phyloP scores from a whole-genome alignment of 1,139 yeast species.

The Hemisphaericaspora subhashii region DNA sequence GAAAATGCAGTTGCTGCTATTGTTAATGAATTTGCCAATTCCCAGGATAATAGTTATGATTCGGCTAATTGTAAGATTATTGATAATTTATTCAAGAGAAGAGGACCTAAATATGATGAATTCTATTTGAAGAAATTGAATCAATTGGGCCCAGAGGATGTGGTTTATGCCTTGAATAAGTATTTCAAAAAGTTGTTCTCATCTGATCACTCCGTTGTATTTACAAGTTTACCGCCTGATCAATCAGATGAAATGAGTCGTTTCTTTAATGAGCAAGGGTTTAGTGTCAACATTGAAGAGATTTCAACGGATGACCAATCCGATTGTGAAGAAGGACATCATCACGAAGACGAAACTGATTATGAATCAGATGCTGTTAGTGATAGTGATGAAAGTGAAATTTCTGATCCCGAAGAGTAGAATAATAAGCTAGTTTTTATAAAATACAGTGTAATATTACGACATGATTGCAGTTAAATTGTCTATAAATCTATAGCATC shows the following conservation, averaged over 20 bases:
- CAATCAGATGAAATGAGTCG: constrained; percentile 49
- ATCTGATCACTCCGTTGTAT: constrained; percentile 54
- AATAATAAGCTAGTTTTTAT: no score
- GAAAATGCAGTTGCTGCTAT: constrained; percentile 76
- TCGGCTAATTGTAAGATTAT: constrained; percentile 68
- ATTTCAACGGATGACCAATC: constrained; percentile 28
- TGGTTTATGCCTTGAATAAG: constrained; percentile 53
- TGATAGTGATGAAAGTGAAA: constrained; percentile 1
- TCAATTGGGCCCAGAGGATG: constrained; percentile 55
- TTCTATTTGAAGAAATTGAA: constrained; percentile 50
- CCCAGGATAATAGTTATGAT: constrained; percentile 56
- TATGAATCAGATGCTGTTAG: constrained; percentile 7
- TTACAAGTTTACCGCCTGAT: constrained; percentile 73
- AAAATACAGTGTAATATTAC: no score
- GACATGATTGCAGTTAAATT: no score
- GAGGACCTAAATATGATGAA: constrained; percentile 65
- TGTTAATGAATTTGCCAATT: constrained; percentile 67
- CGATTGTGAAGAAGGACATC: constrained; percentile 10
- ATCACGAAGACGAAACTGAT: constrained; percentile 11
- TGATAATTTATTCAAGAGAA: constrained; percentile 63
- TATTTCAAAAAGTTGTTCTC: constrained; percentile 67
- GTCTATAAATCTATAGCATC: neutral
- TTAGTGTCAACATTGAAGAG: constrained; percentile 58
- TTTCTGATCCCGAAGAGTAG: neutral
- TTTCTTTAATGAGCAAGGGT: constrained; percentile 58